phyloP scores from a whole-genome alignment of 768 basidiomycete genomes.

The Mycena haematopus region DNA sequence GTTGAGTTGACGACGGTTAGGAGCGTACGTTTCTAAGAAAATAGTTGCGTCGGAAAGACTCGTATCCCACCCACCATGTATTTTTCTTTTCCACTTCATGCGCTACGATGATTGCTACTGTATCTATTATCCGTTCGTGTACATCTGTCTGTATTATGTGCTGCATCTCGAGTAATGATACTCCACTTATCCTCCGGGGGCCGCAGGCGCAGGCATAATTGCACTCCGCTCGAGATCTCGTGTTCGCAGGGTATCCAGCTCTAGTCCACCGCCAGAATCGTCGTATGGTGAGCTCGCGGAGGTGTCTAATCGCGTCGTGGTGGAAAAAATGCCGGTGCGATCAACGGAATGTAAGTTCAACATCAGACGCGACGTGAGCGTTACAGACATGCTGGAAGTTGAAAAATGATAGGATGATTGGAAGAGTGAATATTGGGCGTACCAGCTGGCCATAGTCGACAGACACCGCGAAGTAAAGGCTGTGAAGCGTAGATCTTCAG shows the following conservation, averaged over 20 bases:
- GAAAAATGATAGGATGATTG: not conserved
- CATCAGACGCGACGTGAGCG: slow-evolving; percentile 25
- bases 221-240: slow-evolving; percentile 17
- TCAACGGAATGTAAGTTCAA: slow-evolving; percentile 25
- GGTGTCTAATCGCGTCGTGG: not conserved
- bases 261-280: not conserved
- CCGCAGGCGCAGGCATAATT: not conserved
- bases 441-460: slow-evolving; percentile 19
- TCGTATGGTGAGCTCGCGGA: not conserved
- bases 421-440: not conserved
- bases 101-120: too few species aligned
- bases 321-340: slow-evolving; percentile 20
- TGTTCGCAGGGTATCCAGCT: slow-evolving; percentile 20
- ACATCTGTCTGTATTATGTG: too few species aligned
- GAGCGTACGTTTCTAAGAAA: too few species aligned
- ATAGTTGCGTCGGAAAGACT: too few species aligned
- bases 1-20: too few species aligned
- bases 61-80: too few species aligned
- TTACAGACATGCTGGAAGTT: slow-evolving; percentile 15
- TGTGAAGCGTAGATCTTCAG: not conserved
- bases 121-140: too few species aligned
- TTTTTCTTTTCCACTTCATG: too few species aligned
- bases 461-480: slow-evolving; percentile 21
- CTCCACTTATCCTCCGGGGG: too few species aligned
- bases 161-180: too few species aligned